Base-by-base conservation (phyloP, 345 rosid species). In the Rhodamnia rubescens region DNA sequence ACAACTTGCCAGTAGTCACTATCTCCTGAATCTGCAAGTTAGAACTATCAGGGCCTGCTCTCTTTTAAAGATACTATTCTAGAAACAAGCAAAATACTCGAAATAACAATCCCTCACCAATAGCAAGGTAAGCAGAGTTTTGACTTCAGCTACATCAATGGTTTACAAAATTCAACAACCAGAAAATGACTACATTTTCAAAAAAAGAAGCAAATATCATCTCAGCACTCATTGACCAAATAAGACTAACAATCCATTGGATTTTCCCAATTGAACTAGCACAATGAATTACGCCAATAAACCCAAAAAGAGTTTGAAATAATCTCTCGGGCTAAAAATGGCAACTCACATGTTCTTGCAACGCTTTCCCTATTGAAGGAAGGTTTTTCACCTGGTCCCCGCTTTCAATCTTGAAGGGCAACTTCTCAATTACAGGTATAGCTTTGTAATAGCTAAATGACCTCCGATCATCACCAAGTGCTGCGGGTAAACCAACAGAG, bases 371-470 rank as follows among this genome's bases (percentile, higher is more conserved):
- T 88, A 97, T 96, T 74, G 96, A 94, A 84, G 99, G 96, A 83
- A 95, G 93, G 86, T 91, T 85, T 87, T 96, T 95, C 81, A 95
- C 94, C 91, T 96, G 96, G 74, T 95, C 96, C 84, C 90, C 92
- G 82, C 98, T 96, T 90, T 93, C 95, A 89, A 97, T 94, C 92
- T 88, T 94, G 86, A 93, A 91, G 56, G 98, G 96, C 87, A 95
- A 86, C 91, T 95, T 97, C 92, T 95, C 99, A 87, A 95, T 92
- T 64, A 95, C 96, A 7, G 95, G 89, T 47, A 96, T 95, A 86
- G 96, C 98, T 91, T 97, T 96, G 93, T 95, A 83, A 89, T 97
- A 96, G 95, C 98, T 97, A 87, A 95, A 96, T 59, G 99, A 97
- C 86, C 98, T 91, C 40, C 98, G 88, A 89, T 97, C 98, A 32